Evolutionary conservation across 2,329 filamentous ascomycete species (phyloP).

Genomic region (Fusarium scirpi): DNA sequence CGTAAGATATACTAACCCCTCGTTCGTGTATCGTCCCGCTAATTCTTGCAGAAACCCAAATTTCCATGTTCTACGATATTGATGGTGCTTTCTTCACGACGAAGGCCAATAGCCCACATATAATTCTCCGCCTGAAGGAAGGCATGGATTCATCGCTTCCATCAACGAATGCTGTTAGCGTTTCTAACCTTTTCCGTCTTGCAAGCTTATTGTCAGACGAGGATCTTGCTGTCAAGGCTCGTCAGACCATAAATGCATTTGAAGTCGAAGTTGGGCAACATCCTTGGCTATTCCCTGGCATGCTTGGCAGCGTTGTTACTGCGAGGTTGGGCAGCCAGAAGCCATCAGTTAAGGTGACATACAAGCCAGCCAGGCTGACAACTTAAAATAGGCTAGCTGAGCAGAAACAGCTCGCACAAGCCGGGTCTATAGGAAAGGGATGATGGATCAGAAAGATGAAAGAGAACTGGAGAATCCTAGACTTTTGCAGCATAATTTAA

Average conservation of each 20-base stretch:
- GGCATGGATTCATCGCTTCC: slow-evolving; percentile 95
- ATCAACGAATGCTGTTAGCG: slow-evolving; percentile 89
- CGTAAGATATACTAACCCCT: slow-evolving; percentile 56
- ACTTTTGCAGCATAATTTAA: background rate
- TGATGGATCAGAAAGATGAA: background rate
- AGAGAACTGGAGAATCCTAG: background rate
- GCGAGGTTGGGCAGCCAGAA: slow-evolving; percentile 75
- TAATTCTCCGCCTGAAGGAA: slow-evolving; percentile 89
- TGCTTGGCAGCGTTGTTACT: slow-evolving; percentile 81
- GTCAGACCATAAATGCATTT: slow-evolving; percentile 84
- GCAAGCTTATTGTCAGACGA: slow-evolving; percentile 75
- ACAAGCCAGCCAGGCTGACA: slow-evolving; percentile 43
- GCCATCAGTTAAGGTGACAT: slow-evolving; percentile 45
- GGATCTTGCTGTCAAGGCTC: slow-evolving; percentile 72
- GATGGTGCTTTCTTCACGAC: slow-evolving; percentile 81
- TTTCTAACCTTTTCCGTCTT: slow-evolving; percentile 87
- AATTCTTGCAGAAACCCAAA: slow-evolving; percentile 71
- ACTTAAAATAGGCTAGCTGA: slow-evolving; percentile 11
- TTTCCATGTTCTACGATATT: slow-evolving; percentile 80
- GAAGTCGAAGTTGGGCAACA: slow-evolving; percentile 93
- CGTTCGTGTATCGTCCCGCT: slow-evolving; percentile 3
- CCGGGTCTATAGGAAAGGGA: slow-evolving; percentile 3
- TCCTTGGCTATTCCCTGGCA: slow-evolving; percentile 87
- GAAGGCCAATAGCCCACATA: slow-evolving; percentile 69
- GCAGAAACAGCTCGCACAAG: background rate